A percentile compares a stretch with the other conserved stretches of the same genome.
Evolutionary conservation across 2,329 filamentous ascomycete genomes (phyloP).

Genomic region (Curvularia hawaiiensis): DNA sequence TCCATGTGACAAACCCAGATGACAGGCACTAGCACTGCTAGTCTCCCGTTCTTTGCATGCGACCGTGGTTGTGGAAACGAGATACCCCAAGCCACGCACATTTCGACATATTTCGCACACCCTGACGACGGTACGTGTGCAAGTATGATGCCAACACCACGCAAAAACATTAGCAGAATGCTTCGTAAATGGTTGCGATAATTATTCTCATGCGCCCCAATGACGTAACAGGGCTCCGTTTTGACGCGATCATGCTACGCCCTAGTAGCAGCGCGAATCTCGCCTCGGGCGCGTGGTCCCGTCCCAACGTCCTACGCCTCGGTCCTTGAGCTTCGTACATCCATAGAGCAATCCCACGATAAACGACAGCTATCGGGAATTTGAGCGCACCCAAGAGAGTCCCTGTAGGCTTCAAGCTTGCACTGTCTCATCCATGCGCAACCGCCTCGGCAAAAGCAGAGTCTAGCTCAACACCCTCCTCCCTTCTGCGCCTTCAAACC

Average conservation of each 20-base stretch:
- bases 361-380: neutral
- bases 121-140: neutral
- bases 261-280: neutral
- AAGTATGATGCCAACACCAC: neutral
- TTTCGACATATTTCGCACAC: neutral
- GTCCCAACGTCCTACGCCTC: neutral
- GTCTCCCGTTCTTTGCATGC: neutral
- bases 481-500: neutral
- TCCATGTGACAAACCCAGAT: neutral
- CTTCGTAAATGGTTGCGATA: neutral
- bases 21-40: neutral
- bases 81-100: neutral
- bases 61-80: neutral
- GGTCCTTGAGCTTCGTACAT: neutral
- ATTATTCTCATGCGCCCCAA: neutral
- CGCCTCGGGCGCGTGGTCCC: neutral
- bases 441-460: conserved; percentile 4
- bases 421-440: neutral
- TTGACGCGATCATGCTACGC: conserved; percentile 11
- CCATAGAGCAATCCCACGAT: neutral
- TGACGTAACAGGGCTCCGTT: conserved; percentile 11
- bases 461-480: neutral
- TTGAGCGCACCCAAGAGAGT: neutral
- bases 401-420: neutral
- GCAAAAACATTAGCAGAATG: neutral